phyloP scores from a whole-genome alignment of 2,329 filamentous ascomycete species.

The Aureobasidium leucospermi region DNA sequence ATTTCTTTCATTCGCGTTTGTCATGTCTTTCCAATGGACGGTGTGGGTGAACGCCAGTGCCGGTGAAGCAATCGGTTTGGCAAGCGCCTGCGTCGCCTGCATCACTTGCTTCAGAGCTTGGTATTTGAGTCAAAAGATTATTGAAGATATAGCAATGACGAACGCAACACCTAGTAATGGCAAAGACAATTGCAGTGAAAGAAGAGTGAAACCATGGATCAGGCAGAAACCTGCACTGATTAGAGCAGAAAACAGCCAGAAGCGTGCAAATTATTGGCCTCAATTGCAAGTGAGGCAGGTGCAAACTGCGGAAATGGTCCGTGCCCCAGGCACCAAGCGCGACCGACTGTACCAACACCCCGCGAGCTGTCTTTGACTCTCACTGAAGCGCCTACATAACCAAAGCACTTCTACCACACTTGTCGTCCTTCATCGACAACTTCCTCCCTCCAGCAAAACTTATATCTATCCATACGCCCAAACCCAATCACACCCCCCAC shows the following conservation, averaged over 20 bases:
- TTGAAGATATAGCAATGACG: background rate
- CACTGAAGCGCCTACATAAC: background rate
- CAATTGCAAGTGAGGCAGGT: background rate
- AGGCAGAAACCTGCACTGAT: background rate
- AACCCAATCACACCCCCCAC: slow-evolving; percentile 13
- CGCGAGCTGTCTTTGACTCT: background rate
- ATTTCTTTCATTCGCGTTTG: background rate
- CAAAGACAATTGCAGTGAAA: background rate
- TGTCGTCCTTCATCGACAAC: background rate
- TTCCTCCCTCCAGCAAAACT: background rate
- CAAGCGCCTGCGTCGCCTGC: background rate
- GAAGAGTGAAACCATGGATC: background rate
- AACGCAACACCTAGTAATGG: background rate
- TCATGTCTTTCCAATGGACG: background rate
- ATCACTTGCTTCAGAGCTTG: background rate
- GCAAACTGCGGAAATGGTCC: slow-evolving; percentile 3
- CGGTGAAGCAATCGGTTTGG: slow-evolving; percentile 2
- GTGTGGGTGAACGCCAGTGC: background rate
- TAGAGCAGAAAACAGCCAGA: background rate
- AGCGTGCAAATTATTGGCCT: background rate
- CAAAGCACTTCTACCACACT: background rate
- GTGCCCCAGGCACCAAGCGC: slow-evolving; percentile 7
- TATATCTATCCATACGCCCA: background rate
- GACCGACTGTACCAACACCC: background rate
- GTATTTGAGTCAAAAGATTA: too few relatives aligned